Evolutionary conservation across 441 rosid species (phyloP), one percentile per base, ranked within the genome.

Genomic region (Euphorbia corollata): DNA sequence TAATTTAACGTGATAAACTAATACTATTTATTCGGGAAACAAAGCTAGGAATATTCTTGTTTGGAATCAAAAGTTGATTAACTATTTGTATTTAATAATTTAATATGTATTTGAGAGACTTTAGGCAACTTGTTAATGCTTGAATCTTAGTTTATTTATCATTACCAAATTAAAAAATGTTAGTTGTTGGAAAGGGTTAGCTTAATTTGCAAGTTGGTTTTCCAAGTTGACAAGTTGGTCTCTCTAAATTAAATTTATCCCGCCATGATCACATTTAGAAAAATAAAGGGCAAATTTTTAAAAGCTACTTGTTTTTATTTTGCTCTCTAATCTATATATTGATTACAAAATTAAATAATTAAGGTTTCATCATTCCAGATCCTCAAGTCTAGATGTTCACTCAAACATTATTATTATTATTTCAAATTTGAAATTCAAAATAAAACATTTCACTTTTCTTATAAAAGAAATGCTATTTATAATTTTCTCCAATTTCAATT

Each of bases 161-260:
- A 4, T 2, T 11, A 7, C 9, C 9, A 41, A 41, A 41, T 54
- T 34, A 59, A 59, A 18, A 34, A 23, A 7, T 73, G 75, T 62
- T 50, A 51, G 72, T 56, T 48, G 51, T 55, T 18, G 43, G 56
- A 24, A 27, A 59, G 41, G 63, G 65, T 19, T 27, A 36, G 68
- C 24, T 27, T 27, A 18, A 9, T 54, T 15, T 59, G 87, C 89
- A 84, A 84, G 75, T 83, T 85, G 89, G 68, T n/a, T 43, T 2
- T 71, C 85, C 92, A 85, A 85, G 83, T 84, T 74, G 90, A 79
- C 81, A 76, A 67, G 71, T 19, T 34, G 13, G 80, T 65, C 71
- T 20, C 56, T 27, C 3, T n/a, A n/a, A n/a, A 34, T 20, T 34
- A 19, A 27, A 18, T 63, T 57, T 58, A 39, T 19, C 47, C 27